Evolutionary conservation across 768 basidiomycete genomes (phyloP), one percentile per base, ranked within the genome.

Genomic region (Amanita muscaria): DNA sequence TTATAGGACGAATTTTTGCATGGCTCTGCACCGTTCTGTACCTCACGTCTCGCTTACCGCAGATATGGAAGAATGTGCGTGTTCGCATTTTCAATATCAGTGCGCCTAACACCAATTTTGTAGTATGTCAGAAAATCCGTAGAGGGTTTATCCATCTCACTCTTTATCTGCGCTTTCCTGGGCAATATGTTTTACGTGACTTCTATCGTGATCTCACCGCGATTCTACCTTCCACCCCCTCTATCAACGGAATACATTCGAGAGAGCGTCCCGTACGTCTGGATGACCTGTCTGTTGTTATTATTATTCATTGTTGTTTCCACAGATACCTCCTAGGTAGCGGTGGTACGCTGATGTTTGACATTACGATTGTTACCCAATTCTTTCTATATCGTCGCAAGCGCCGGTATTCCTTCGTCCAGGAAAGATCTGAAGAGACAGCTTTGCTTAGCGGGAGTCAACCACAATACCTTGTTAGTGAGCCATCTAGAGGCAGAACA

Each of bases 1-100:
- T 91, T 19, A 65, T 98, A 39, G 96, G 96, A 1, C 82, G 96
- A 2, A 77, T 91, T 43, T 91, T 86, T 44, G 93, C 96, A 7
- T 99, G 96, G 96, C 57, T 83, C 15, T 97, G 94, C 59, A 91
- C 93, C 1, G 87, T 80, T 0, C 67, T 97, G 12, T 99, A 99
- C 62, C 67, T 99, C 27, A 97, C 94, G 3, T 88, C 86, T 3
- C 79, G 96, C 48, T 64, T 99, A 55, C 96, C 96, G 16, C 96
- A 99, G 62, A 96, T 99, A 51, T 98, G 96, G 96, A 94, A 93
- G 64, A 97, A 97, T 57, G 93, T 96, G 61, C 60, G 90, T 79
- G 1, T 29, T 40, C 23, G 16, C 10, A n/a, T 5, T 25, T 25
- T 48, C 38, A 18, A 16, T 40, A 16, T 34, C 35, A 29, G 30